Evolutionary conservation across 1,284 basidiomycete species (phyloP), one percentile per base, ranked within the genome.

Genomic region (Leucoagaricus sp.): DNA sequence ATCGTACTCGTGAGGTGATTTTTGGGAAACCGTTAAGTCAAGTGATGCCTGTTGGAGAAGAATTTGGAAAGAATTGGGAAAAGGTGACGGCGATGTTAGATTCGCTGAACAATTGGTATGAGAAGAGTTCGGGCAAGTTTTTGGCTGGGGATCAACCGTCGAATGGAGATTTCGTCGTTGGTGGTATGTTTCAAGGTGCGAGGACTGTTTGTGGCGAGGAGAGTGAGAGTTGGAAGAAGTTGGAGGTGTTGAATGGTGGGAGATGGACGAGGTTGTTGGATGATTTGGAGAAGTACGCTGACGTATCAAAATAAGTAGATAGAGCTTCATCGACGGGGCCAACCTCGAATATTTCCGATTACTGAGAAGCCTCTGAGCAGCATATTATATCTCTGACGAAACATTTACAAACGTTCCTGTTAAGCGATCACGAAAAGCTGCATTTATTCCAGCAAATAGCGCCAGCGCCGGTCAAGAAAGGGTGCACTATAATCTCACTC

Each of bases 121-220:
- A 45, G 33, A 57, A 64, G 47, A 63, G 53, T 5, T 48, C 67
- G 64, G 64, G 72, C 46, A 50, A 69, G 57, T 60, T 65, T 54
- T 59, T 75, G n/a, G 58, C 68, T 57, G 71, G 70, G 8, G 61
- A 65, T 8, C 60, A 29, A 4, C 36, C 61, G 42, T 65, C 65
- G 0, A 77, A 68, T 62, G 73, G 69, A 5, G 78, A 80, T 48
- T 62, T 76, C n/a, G 62, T 64, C 5, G 31, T 76, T 28, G 72
- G 63, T 0, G 62, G 60, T 7, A 58, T 55, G 15, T 42, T 77
- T 29, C 53, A 67, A 2, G 75, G 68, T 69, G 33, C 70, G n/a
- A 70, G 63, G 57, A 57, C 60, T 7, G 47, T 68, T 4, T 60
- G 62, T 21, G 72, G 69, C 1, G 67, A 67, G 46, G 68, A 71